Conservation (phyloP, 2,329 filamentous ascomycete species). For the Arthroderma sp. region DNA sequence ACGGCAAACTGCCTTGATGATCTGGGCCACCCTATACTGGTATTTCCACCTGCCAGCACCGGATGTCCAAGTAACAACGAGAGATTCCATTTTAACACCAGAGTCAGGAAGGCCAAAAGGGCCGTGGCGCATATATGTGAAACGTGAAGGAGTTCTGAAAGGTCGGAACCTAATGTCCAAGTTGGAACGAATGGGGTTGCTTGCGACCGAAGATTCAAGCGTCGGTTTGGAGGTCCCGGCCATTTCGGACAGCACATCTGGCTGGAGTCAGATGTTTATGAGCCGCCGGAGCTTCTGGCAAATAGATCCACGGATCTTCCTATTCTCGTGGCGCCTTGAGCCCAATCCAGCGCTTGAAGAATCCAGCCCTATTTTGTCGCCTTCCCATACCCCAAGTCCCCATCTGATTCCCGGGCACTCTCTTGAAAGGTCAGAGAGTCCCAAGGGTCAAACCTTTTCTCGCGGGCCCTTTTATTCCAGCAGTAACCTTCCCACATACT, state of each 20-base stretch:
- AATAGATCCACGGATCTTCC: slow-evolving; percentile 69
- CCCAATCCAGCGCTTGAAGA: slow-evolving; percentile 34
- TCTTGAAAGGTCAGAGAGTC: neutral
- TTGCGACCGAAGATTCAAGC: slow-evolving; percentile 60
- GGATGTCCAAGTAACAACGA: slow-evolving; percentile 47
- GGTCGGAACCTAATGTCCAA: slow-evolving; percentile 74
- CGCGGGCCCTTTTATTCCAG: slow-evolving; percentile 64
- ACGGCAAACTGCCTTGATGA: slow-evolving; percentile 87
- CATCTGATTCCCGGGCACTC: slow-evolving; percentile 1
- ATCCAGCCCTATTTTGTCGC: slow-evolving; percentile 16
- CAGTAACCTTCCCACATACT: slow-evolving; percentile 82
- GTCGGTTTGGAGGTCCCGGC: slow-evolving; percentile 51
- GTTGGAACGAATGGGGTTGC: slow-evolving; percentile 82
- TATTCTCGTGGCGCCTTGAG: slow-evolving; percentile 65
- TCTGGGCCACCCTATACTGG: slow-evolving; percentile 91
- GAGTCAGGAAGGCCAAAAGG: slow-evolving; percentile 59
- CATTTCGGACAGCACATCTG: slow-evolving; percentile 45
- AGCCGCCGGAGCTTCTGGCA: slow-evolving; percentile 82
- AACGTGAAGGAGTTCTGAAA: slow-evolving; percentile 75
- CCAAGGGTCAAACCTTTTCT: neutral
- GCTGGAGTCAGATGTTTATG: slow-evolving; percentile 68
- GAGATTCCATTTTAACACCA: slow-evolving; percentile 53
- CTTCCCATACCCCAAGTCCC: neutral
- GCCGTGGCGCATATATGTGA: slow-evolving; percentile 77
- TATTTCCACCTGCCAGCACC: slow-evolving; percentile 87